Conservation (phyloP, 2,329 filamentous ascomycete species). For the Lasiodiplodia sp. region DNA sequence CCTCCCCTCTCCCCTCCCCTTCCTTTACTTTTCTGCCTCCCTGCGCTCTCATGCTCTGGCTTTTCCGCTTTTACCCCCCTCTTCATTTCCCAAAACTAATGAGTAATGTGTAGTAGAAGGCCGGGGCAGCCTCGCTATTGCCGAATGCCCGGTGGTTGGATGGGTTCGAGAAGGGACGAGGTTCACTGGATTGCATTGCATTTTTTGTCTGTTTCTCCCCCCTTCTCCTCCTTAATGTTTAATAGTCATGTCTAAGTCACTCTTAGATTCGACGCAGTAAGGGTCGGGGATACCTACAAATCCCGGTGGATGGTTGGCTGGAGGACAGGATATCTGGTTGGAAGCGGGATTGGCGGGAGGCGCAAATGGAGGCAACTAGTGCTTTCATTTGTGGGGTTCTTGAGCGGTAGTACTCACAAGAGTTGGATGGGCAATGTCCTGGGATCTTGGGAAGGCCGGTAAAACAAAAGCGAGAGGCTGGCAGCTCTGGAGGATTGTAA, state of each 20-base stretch:
- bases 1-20: too few relatives aligned
- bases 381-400: neutral
- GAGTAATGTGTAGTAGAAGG: neutral
- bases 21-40: neutral
- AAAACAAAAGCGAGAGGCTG: neutral
- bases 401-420: neutral
- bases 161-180: too few relatives aligned
- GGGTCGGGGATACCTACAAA: neutral
- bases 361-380: neutral
- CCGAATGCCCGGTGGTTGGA: neutral
- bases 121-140: neutral
- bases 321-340: neutral
- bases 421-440: neutral
- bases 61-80: neutral
- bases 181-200: neutral
- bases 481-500: neutral
- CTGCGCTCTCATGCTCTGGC: neutral
- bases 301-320: neutral
- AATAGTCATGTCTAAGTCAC: neutral
- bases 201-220: neutral
- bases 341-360: neutral
- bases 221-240: neutral
- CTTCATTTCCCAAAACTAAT: neutral
- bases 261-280: neutral
- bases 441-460: neutral